Evolutionary conservation across 805 yeast species (phyloP), one percentile per base, ranked within the genome.

Genomic region (Candida broadrunensis): DNA sequence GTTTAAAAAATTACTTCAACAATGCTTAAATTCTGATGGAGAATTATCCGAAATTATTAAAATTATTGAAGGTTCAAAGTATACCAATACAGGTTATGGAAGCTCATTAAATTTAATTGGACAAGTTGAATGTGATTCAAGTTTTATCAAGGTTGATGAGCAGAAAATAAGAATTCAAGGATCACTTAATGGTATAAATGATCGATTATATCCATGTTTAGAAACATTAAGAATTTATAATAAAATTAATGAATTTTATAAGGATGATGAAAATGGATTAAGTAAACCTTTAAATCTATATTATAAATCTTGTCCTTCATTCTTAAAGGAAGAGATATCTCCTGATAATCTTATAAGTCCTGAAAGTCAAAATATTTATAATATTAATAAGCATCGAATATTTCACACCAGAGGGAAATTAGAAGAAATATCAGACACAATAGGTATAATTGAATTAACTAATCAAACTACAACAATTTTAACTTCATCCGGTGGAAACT

Each of bases 401-500:
- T 39, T 41, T 15, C 15, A 32, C 19, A 21, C 20, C 14, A 25
- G 23, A 11, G 35, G 40, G 7, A 18, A 25, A 18, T 13, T 39
- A 33, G 30, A 37, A 8, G 33, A 37, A 21, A 55, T 69, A 4
- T 47, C 62, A 7, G 82, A 77, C 48, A 77, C 81, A 0, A 61
- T 77, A 15, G 81, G 81, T 0, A 46, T 70, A 2, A 50, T 67
- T 3, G 53, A 67, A 2, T 32, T 46, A 23, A 12, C 37, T 23
- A 37, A 37, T 3, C 17, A 16, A 4, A 35, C 24, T 14, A 55
- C 53, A 6, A 54, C 25, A 19, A 46, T 49, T 24, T 74, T 70
- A 0, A 52, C 72, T 0, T 76, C 81, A 1, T 77, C 81, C 0
- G 83, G 83, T 1, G 83, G 83, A 0, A 72, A 74, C 39, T 60